Percentiles rank a stretch among this genome's conserved stretches.
Conservation (phyloP, 2,329 filamentous ascomycete genomes). For the Scedosporium apiospermum region DNA sequence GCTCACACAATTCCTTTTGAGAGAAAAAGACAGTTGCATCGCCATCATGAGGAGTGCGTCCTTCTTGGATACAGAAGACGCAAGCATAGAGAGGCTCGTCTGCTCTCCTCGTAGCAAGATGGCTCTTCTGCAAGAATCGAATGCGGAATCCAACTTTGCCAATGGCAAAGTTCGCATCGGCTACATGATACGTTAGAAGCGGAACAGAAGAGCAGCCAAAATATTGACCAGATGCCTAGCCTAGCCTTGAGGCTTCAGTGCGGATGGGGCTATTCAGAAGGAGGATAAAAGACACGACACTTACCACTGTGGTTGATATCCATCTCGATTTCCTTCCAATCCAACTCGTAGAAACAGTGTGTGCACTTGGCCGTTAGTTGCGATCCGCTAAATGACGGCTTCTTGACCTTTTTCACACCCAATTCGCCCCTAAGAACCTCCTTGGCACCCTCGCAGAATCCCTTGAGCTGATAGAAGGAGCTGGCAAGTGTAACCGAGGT, state of each 20-base stretch:
- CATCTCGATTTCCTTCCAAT: slow-evolving; percentile 40
- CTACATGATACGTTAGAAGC: slow-evolving; percentile 17
- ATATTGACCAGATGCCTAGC: neutral
- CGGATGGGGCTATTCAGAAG: neutral
- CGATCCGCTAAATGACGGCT: slow-evolving; percentile 30
- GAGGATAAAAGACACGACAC: slow-evolving; percentile 9
- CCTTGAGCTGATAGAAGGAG: slow-evolving; percentile 43
- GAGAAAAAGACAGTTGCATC: slow-evolving; percentile 49
- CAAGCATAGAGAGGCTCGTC: slow-evolving; percentile 47
- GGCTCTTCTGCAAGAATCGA: slow-evolving; percentile 47
- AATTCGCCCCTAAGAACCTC: slow-evolving; percentile 37
- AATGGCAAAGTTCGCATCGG: slow-evolving; percentile 36
- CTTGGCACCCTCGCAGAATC: slow-evolving; percentile 45
- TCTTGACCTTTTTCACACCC: slow-evolving; percentile 41
- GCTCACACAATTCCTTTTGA: slow-evolving; percentile 41
- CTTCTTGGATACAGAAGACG: slow-evolving; percentile 41
- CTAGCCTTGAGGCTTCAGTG: neutral
- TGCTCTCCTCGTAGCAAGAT: slow-evolving; percentile 36
- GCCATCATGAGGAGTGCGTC: slow-evolving; percentile 40
- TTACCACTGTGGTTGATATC: slow-evolving; percentile 40
- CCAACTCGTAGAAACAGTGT: slow-evolving; percentile 43
- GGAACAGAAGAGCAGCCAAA: neutral
- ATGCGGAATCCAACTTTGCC: slow-evolving; percentile 39
- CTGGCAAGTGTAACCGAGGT: slow-evolving; percentile 19
- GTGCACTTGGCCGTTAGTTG: slow-evolving; percentile 41